phyloP scores from a whole-genome alignment of 768 basidiomycete species.

The Boletus pseudopeckii region DNA sequence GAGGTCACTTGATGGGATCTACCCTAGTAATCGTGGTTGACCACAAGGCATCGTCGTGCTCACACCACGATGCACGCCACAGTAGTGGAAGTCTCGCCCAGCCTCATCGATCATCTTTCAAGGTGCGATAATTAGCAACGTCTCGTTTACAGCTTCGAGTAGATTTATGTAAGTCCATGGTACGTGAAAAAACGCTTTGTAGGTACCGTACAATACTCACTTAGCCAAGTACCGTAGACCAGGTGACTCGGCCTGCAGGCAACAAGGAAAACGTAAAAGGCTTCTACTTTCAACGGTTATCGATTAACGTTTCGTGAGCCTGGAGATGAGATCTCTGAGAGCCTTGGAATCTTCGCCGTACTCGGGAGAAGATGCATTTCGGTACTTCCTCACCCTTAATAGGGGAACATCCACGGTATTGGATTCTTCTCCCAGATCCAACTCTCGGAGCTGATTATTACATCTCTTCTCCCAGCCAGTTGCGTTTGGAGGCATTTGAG shows the following conservation, averaged over 20 bases:
- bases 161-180: neutral
- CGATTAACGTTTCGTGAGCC: neutral
- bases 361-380: neutral
- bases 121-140: neutral
- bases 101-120: too few relatives aligned
- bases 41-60: neutral
- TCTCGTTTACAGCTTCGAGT: neutral
- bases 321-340: conserved; percentile 14
- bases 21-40: neutral
- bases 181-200: neutral
- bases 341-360: conserved; percentile 17
- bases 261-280: neutral
- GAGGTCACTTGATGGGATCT: neutral
- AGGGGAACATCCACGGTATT: conserved; percentile 1
- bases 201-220: neutral
- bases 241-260: neutral
- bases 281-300: neutral
- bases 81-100: neutral
- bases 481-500: conserved; percentile 3
- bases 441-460: conserved; percentile 6
- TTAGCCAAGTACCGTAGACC: neutral
- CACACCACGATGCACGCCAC: conserved; percentile 3
- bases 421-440: conserved; percentile 5
- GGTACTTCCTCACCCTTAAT: conserved; percentile 12
- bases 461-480: conserved; percentile 13